Percentiles rank a stretch among this genome's conserved stretches.
These are phyloP conservation scores for Backusella psychrophila DNA, from an alignment of 192 early-diverging fungal species.

Conservation along the genomic window DNA sequence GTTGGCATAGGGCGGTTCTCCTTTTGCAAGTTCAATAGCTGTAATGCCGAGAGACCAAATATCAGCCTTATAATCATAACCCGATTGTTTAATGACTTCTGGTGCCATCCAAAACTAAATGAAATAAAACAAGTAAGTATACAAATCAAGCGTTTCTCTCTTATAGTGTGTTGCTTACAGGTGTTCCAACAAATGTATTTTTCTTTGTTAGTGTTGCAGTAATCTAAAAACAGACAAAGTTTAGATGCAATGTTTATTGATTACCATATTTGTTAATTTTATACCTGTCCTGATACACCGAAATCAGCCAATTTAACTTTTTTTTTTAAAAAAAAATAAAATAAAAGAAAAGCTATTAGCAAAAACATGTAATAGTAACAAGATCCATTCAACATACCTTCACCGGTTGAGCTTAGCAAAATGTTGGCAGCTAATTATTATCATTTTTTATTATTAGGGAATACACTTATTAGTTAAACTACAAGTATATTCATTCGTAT, in stretches of 20 bases:
- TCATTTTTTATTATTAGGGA: too few relatives aligned
- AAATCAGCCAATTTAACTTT: conserved; percentile 95
- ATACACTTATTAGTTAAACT: too few relatives aligned
- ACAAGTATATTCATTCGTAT: neutral
- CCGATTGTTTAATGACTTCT: conserved; percentile 92
- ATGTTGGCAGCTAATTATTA: conserved; percentile 74
- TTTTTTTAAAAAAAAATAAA: neutral
- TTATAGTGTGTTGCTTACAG: conserved; percentile 41
- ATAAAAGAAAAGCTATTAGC: neutral
- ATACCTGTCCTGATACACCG: conserved; percentile 93
- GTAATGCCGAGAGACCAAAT: conserved; percentile 99
- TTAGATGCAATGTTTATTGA: neutral
- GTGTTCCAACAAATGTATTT: conserved; percentile 98
- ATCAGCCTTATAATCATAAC: conserved; percentile 95
- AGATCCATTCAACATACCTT: conserved; percentile 38
- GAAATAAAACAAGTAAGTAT: neutral
- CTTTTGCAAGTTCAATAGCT: conserved; percentile 93
- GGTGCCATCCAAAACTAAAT: conserved; percentile 87
- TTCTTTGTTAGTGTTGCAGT: conserved; percentile 91
- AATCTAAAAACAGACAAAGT: conserved; percentile 38
- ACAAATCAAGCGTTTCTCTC: too few relatives aligned
- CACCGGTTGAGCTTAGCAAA: conserved; percentile 64
- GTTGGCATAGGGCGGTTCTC: conserved; percentile 89
- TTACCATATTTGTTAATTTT: conserved; percentile 18
- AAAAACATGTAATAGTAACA: neutral